A percentile compares a stretch with the other conserved stretches of the same genome.
Evolutionary conservation across 129 eudicot genomes (phyloP).

Genomic region (Pseudognaphalium luteoalbum): DNA sequence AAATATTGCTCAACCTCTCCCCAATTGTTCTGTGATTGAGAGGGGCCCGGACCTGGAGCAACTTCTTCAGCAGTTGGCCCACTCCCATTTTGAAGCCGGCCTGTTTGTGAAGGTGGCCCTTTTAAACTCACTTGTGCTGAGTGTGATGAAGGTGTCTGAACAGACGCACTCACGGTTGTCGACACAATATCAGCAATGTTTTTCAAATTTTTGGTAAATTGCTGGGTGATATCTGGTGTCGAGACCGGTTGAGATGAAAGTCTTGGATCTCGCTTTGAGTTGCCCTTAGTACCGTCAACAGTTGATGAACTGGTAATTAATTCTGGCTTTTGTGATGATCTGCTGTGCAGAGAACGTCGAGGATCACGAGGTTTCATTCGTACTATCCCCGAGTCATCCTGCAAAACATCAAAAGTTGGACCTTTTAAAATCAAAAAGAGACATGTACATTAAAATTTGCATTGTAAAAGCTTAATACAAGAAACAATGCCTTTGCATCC

Average conservation of each 20-base stretch:
- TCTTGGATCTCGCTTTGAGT: constrained; percentile 49
- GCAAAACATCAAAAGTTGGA: constrained; percentile 33
- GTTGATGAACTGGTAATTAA: constrained; percentile 31
- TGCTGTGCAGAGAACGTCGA: constrained; percentile 80
- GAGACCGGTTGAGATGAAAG: constrained; percentile 32
- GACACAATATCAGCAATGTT: constrained; percentile 78
- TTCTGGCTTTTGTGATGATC: constrained; percentile 36
- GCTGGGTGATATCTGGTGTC: constrained; percentile 71
- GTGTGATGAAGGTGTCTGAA: constrained; percentile 49
- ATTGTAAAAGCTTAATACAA: neutral
- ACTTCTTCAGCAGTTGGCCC: constrained; percentile 51
- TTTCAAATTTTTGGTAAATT: constrained; percentile 75
- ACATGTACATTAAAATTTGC: neutral
- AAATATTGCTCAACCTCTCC: constrained; percentile 81
- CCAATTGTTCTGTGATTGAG: constrained; percentile 59
- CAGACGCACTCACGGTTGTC: constrained; percentile 38
- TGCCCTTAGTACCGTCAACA: constrained; percentile 36
- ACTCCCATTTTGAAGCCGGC: constrained; percentile 34
- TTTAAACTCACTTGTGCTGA: constrained; percentile 44
- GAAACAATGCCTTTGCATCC: neutral
- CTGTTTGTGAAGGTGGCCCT: constrained; percentile 45
- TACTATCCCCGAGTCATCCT: constrained; percentile 66
- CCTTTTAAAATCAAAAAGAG: constrained; percentile 3
- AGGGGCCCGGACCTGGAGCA: constrained; percentile 44
- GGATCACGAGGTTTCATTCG: constrained; percentile 99